A percentile compares a stretch with the other conserved stretches of the same genome.
Conservation (phyloP, 129 eudicot species). For the Saposhnikovia divaricata region DNA sequence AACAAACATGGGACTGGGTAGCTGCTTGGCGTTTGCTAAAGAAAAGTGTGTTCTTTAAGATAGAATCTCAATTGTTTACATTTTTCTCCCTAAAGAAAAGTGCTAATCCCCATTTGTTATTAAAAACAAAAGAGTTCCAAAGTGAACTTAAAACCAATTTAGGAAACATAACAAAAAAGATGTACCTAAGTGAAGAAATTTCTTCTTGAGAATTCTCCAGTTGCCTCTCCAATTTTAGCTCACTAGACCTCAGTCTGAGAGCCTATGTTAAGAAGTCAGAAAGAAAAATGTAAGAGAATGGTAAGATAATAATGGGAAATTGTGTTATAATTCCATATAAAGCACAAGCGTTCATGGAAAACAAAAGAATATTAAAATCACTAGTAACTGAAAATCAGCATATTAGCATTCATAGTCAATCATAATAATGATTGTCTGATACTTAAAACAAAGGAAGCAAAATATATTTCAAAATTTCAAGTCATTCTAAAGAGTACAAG, state of each 20-base stretch:
- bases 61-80: not conserved
- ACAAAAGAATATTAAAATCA: not conserved
- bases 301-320: not conserved
- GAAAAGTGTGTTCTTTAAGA: not conserved
- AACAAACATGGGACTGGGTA: conserved; percentile 1
- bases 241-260: conserved; percentile 87
- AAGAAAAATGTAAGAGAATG: not conserved
- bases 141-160: not conserved
- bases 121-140: not conserved
- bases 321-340: not conserved
- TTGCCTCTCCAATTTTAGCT: conserved; percentile 86
- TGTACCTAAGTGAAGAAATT: conserved; percentile 75
- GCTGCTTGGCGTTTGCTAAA: not conserved
- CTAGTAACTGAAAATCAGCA: not conserved
- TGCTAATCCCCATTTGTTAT: not conserved
- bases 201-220: conserved; percentile 75
- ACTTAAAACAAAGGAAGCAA: not conserved
- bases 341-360: not conserved
- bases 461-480: not conserved
- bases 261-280: conserved; percentile 42
- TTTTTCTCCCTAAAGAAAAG: not conserved
- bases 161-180: conserved; percentile 14
- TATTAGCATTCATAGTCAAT: not conserved
- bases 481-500: not conserved
- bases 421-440: not conserved